Evolutionary conservation across 148 eudicot species (phyloP).

Genomic region (Chenopodium album): DNA sequence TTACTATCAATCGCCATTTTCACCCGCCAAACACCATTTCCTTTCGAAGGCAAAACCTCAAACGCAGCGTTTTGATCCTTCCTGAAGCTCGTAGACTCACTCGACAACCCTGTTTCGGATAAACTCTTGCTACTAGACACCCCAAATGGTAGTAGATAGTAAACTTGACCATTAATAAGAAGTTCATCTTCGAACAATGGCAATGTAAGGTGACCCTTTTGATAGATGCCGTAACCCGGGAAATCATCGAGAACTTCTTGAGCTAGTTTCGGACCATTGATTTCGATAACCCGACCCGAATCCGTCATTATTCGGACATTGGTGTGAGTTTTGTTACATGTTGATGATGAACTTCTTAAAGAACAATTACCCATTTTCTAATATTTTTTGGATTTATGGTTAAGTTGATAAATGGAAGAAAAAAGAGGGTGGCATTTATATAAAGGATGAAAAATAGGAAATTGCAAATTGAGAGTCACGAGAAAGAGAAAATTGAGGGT

Average conservation of each 20-base stretch:
- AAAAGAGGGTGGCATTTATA: conserved; percentile 5
- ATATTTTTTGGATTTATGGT: neutral
- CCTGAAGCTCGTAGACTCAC: conserved; percentile 26
- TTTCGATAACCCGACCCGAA: conserved; percentile 39
- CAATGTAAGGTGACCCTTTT: conserved; percentile 24
- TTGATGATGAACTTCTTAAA: conserved; percentile 31
- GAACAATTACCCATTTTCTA: conserved; percentile 63
- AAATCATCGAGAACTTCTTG: conserved; percentile 43
- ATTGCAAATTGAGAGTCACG: conserved; percentile 18
- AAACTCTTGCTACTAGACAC: neutral
- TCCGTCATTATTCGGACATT: conserved; percentile 43
- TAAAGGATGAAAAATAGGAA: neutral
- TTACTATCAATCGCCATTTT: conserved; percentile 51
- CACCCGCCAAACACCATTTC: conserved; percentile 70
- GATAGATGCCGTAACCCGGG: conserved; percentile 53
- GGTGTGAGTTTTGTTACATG: conserved; percentile 12
- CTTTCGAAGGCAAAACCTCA: conserved; percentile 45
- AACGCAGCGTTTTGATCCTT: conserved; percentile 23
- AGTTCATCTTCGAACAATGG: conserved; percentile 40
- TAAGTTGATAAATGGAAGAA: neutral
- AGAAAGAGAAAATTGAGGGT: conserved; percentile 15
- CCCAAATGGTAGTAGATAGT: conserved; percentile 47
- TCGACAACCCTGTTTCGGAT: conserved; percentile 4
- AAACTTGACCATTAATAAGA: conserved; percentile 37
- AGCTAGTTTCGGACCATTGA: conserved; percentile 38